Evolutionary conservation across 495 filamentous ascomycete genomes (phyloP), one percentile per base, ranked within the genome.

Genomic region (Choiromyces venosus): DNA sequence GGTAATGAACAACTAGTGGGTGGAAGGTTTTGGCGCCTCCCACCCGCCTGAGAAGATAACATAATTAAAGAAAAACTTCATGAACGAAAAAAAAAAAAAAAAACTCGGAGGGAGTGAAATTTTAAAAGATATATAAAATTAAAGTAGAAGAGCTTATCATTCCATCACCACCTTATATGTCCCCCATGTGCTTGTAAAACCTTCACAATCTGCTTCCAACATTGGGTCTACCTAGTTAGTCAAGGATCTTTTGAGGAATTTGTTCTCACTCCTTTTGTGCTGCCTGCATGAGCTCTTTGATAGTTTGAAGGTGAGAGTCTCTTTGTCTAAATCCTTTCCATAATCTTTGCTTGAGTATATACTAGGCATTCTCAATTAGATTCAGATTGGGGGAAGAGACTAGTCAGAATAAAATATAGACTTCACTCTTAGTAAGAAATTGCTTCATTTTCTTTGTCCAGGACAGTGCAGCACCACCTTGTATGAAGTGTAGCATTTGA

Each of bases 151-250:
- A 44, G 42, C 18, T 21, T 19, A 19, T 44, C 19, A 44, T 44
- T 44, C 18, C 18, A 44, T 44, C 42, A 44, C 42, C 42, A 44
- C 42, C 21, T 44, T 21, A 6, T 44, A 44, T 44, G 18, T 44
- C 42, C 42, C 18, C 42, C 42, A 8, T 68, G 40, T 39, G 65
- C 71, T 29, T 65, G 40, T 52, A 68, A 12, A 39, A 68, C 71
- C 40, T 44, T n/a, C 12, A 9, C 68, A 39, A 73, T 73, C n/a
- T 18, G 56, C n/a, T 16, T 73, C 16, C n/a, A 35, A 33, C 33
- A 73, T 73, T 16, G 44, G 61, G 68, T 73, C 65, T 5, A 73
- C n/a, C 42, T 4, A 10, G 61, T 33, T 68, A 39, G 68, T 68
- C 66, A 68, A 73, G 33, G 36, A 65, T 56, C 33, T 1, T 4